These are phyloP conservation scores for Penicillium hesseltinei DNA, from an alignment of 2,329 filamentous ascomycete genomes.

Conservation along the genomic window DNA sequence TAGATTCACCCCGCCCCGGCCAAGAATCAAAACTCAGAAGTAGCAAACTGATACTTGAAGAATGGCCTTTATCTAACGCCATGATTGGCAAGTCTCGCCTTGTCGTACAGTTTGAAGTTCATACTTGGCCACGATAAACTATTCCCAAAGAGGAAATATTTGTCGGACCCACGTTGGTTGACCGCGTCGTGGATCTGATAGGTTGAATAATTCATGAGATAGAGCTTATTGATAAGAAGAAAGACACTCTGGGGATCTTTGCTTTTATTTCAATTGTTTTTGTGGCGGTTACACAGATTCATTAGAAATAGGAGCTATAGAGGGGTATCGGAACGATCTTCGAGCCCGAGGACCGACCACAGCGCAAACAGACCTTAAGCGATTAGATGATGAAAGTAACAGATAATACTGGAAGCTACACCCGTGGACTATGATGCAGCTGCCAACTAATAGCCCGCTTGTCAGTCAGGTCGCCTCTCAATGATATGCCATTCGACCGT, in stretches of 20 bases:
- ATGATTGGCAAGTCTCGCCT: conserved; percentile 7
- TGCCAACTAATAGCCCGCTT: not conserved
- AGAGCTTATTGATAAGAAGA: conserved; percentile 2
- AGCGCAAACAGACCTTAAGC: not conserved
- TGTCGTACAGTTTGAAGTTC: conserved; percentile 4
- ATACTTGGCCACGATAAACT: conserved; percentile 6
- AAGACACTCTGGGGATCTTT: not conserved
- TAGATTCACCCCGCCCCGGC: not conserved
- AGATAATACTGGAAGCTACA: not conserved
- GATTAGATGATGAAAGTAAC: not conserved
- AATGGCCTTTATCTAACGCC: not conserved
- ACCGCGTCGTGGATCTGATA: not conserved
- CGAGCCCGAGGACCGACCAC: not conserved
- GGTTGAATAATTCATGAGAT: not conserved
- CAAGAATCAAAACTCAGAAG: not conserved
- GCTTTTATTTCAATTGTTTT: not conserved
- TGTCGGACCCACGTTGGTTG: conserved; percentile 23
- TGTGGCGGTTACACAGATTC: not conserved
- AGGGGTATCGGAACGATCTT: not conserved
- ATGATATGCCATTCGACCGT: conserved; percentile 25
- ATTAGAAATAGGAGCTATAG: not conserved
- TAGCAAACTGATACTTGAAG: not conserved
- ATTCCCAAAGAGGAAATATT: conserved; percentile 25
- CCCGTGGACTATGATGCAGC: not conserved
- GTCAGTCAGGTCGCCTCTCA: not conserved